Evolutionary conservation across 352 stramenopile species (phyloP), one percentile per base, ranked within the genome.

Genomic region (Globisporangium parvum): DNA sequence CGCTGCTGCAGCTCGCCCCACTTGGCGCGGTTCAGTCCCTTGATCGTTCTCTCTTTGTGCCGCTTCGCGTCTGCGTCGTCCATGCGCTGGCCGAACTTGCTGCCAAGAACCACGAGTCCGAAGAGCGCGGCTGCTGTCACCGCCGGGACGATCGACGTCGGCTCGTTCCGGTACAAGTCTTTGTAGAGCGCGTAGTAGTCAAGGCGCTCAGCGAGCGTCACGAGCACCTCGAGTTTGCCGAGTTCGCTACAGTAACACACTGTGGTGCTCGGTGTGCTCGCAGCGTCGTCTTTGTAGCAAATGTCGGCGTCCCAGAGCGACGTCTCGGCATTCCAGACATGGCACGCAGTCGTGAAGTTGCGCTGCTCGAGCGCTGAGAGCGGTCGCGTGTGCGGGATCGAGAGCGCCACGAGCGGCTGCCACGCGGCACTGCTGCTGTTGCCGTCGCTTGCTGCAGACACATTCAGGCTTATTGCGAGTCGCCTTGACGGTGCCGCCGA

Each of bases 121-220:
- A 87, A 31, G 0, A 92, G 35, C 2, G 81, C 46, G 12, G 63
- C 67, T 6, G 84, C 48, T 0, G 73, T 63, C 9, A 84, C 41
- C 15, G 59, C 61, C 0, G 73, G 67, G 2, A 87, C 57, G 31
- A 87, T 65, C 9, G 81, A 90, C 17, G 73, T 55, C 2, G 65
- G 54, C 12, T 92, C 81, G 48, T 90, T 58, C 2, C 81, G 81
- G 18, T 88, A 88, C 49, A 89, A 50, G 26, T 88, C 68, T 8
- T 57, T 65, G 14, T 70, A 60, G 10, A 82, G 46, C 14, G 73
- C 73, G 48, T 83, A 79, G 47, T 86, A 92, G 46, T 85, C 71
- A 20, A 90, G 68, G 3, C 66, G 69, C 49, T 92, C 81, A 21
- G 87, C 70, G 14, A 88, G 35, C 1, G 77, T 81, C 5, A 90